Evolutionary conservation across 306 rosid species (phyloP).

Genomic region (Castanospermum australe): DNA sequence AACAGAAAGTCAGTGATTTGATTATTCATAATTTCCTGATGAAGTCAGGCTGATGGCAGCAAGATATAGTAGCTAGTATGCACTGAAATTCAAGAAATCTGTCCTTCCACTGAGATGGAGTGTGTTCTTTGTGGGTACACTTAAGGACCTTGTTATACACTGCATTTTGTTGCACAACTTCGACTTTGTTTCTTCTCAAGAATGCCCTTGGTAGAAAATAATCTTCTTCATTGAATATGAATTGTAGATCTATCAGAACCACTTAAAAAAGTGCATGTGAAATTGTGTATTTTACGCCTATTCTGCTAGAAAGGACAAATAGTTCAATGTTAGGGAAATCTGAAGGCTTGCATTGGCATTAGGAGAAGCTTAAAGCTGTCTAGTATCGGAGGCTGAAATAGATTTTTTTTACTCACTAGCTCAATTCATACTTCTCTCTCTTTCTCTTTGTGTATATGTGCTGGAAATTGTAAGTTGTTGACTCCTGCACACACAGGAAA

Average conservation of each 20-base stretch:
- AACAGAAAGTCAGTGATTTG: not conserved
- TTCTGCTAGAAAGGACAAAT: slow-evolving; percentile 4
- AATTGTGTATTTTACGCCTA: not conserved
- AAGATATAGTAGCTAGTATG: not conserved
- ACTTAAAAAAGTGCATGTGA: not conserved
- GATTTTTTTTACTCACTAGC: slow-evolving; percentile 6
- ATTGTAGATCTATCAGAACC: not conserved
- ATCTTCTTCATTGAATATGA: not conserved
- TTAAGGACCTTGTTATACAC: not conserved
- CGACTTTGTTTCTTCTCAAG: not conserved
- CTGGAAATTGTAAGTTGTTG: slow-evolving; percentile 25
- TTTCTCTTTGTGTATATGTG: not conserved
- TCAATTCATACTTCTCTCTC: not conserved
- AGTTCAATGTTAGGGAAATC: not conserved
- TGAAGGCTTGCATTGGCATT: slow-evolving; percentile 10
- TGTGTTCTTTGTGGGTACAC: not conserved
- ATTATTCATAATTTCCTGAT: not conserved
- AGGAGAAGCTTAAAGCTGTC: not conserved
- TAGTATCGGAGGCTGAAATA: not conserved
- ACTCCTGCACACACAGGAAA: slow-evolving; percentile 61
- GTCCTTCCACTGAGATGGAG: too few relatives aligned
- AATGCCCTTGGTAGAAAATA: not conserved
- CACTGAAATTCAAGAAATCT: too few relatives aligned
- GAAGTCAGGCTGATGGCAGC: not conserved
- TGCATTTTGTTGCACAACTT: not conserved